Evolutionary conservation across 2,329 filamentous ascomycete species (phyloP).

Genomic region (Ambrosiella xylebori): DNA sequence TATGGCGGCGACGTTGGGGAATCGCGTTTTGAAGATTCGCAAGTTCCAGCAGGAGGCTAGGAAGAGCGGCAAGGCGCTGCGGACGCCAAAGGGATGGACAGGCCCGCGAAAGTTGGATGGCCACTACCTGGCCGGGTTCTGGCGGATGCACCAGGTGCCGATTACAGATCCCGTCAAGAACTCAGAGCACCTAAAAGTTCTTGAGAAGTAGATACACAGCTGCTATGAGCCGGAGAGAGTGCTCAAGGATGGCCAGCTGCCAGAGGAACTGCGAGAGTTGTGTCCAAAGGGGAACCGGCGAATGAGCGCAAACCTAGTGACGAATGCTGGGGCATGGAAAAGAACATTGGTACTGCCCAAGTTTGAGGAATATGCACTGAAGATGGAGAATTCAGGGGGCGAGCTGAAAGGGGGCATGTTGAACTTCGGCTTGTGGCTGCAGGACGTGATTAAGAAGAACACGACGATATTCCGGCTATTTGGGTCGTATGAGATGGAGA

Average conservation of each 20-base stretch:
- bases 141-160: conserved; percentile 63
- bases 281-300: conserved; percentile 47
- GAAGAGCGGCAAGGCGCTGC: conserved; percentile 48
- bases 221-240: conserved; percentile 60
- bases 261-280: conserved; percentile 43
- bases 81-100: conserved; percentile 67
- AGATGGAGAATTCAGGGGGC: conserved; percentile 42
- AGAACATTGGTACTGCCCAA: conserved; percentile 53
- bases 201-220: conserved; percentile 62
- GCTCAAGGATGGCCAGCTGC: conserved; percentile 48
- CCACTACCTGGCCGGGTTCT: conserved; percentile 59
- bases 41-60: conserved; percentile 55
- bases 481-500: conserved; percentile 66
- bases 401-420: conserved; percentile 46
- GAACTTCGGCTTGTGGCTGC: conserved; percentile 50
- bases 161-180: conserved; percentile 53
- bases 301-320: conserved; percentile 63
- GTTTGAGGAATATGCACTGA: conserved; percentile 49
- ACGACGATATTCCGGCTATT: conserved; percentile 55
- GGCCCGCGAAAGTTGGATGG: conserved; percentile 54
- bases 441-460: conserved; percentile 50
- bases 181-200: conserved; percentile 43
- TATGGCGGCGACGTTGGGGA: conserved; percentile 61
- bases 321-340: conserved; percentile 46
- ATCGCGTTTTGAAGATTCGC: conserved; percentile 52